Base-by-base conservation (phyloP, 164 flowering plant genomes). In the Cinnamomum chago region DNA sequence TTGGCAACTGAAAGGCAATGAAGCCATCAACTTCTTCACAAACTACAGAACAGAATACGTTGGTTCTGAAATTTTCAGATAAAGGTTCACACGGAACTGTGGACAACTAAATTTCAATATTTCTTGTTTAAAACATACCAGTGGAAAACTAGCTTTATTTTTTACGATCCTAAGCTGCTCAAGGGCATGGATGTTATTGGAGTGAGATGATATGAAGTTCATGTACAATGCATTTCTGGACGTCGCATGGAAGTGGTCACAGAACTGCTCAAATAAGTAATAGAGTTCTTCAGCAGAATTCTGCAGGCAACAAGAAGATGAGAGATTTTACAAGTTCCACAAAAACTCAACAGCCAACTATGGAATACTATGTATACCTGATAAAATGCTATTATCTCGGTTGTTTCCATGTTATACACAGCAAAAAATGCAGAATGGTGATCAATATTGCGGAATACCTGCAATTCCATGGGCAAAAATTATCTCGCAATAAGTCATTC, bases 351-450 rank as follows among this genome's bases (percentile, higher is more conserved):
- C 20, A 35, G 67, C 55, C 17, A 71, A 64, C 62, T 2, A 47
- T 22, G 55, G 68, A 62, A 71, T 47, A 72, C 67, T 65, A 73
- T 40, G 64, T 15, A 27, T 78, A 91, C 99, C 97, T 91, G 95
- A 86, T 91, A 90, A 82, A 94, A 93, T 70, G 99, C 90, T 78
- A 92, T 82, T 71, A 96, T 83, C 75, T 94, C 97, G 74, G 98
- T 93, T 23, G 95, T 85, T 83, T 94, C 98, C 97, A 96, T 96
- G 85, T 94, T 89, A 82, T 96, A 96, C 72, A 96, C 93, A 79
- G 92, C 94, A 82, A 94, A 89, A 78, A 96, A 96, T 52, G 99
- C 92, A 71, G 90, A 88, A 81, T 88, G 90, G 4, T 85, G 87
- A 79, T 96, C 98, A 68, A 90, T 80, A 81, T 80, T 92, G 81